Percentiles rank a stretch among this genome's conserved stretches.
Evolutionary conservation across 208 protist species (phyloP).

Genomic region (Acanthamoeba lenticulata): DNA sequence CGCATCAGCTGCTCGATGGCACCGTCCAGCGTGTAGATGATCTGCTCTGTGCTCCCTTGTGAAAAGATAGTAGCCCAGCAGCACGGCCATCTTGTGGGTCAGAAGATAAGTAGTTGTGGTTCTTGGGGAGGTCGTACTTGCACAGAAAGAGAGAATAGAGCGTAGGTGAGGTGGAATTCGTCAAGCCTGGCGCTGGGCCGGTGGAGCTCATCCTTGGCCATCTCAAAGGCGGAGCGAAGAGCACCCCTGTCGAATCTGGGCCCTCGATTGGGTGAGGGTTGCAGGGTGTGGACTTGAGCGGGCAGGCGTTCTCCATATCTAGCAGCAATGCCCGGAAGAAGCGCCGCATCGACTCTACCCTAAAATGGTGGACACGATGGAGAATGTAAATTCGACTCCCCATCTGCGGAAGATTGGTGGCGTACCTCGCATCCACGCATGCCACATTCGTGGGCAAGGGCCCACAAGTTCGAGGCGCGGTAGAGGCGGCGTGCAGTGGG

Average conservation of each 20-base stretch:
- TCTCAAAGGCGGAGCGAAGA: background rate
- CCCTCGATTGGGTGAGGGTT: background rate
- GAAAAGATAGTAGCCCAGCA: background rate
- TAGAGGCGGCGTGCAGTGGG: background rate
- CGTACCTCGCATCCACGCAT: background rate
- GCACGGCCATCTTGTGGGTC: background rate
- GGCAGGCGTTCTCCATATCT: background rate
- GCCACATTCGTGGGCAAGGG: background rate
- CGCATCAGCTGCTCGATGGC: background rate
- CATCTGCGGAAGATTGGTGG: no score
- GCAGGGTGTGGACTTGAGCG: background rate
- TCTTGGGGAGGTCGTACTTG: background rate
- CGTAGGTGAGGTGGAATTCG: background rate
- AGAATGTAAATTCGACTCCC: no score
- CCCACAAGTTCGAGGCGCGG: background rate
- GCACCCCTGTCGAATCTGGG: background rate
- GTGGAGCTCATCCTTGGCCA: background rate
- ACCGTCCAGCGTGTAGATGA: background rate
- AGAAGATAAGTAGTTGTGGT: no score
- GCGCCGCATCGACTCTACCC: background rate
- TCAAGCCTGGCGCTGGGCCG: background rate
- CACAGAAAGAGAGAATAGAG: background rate
- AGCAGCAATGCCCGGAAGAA: background rate
- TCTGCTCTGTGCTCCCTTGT: background rate
- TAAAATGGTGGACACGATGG: no score